Evolutionary conservation across 805 yeast species (phyloP), one percentile per base, ranked within the genome.

Genomic region (Candida alai): DNA sequence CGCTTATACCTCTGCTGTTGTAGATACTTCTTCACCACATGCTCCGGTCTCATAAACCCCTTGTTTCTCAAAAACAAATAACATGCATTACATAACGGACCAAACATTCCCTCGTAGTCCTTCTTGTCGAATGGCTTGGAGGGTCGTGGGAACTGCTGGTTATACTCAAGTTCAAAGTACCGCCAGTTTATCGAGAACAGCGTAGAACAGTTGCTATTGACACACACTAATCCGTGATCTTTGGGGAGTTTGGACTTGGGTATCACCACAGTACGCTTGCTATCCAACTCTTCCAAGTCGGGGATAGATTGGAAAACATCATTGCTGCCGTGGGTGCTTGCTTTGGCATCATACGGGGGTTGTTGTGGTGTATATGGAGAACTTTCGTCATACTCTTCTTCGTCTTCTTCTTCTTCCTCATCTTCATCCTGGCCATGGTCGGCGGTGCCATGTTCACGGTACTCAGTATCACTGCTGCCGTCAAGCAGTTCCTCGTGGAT

Each of bases 61-160:
- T 61, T 63, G 35, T 57, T 64, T 34, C 70, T 52, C 34, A 65
- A 56, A 37, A 67, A 67, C 17, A 66, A 45, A 47, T 58, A 66
- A 44, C 73, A 67, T 10, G 73, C 73, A 41, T 67, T 67, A 45
- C 73, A 67, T 40, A 67, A 48, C 0, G 72, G 71, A 4, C 73
- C 73, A 45, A 60, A 63, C 73, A 66, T 66, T 5, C 71, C 73
- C 31, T 66, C 69, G 40, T 63, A 66, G 39, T 62, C 48, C 37
- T 54, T 55, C 43, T 61, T 62, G 47, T 65, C 60, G 40, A 66
- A 64, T 32, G 56, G 56, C 21, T 52, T 54, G 6, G 70, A 62
- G 8, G 68, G 58, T 33, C 56, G 61, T n/a, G n/a, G n/a, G n/a
- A n/a, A n/a, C n/a, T n/a, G n/a, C n/a, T n/a, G n/a, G n/a, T n/a